Conservation (phyloP, 2,329 filamentous ascomycete species). For the Trichoderma citrinoviride region DNA sequence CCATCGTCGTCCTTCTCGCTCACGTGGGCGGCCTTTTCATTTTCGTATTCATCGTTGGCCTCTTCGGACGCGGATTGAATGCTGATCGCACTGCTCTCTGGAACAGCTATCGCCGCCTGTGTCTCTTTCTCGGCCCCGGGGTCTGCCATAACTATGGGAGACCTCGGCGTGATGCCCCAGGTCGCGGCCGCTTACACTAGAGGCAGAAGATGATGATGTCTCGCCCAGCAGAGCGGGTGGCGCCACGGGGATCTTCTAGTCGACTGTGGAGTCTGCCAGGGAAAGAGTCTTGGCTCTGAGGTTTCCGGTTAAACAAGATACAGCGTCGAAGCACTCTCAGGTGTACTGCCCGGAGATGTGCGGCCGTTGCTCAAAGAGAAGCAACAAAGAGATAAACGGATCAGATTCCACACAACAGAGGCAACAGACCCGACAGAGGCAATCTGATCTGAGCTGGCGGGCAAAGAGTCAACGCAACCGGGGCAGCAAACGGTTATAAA, state of each 20-base stretch:
- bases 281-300: constrained; percentile 7
- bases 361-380: background rate
- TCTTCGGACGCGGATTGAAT: constrained; percentile 1
- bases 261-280: constrained; percentile 13
- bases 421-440: background rate
- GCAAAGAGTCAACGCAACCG: constrained; percentile 2
- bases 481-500: constrained; percentile 14
- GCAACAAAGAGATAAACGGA: background rate
- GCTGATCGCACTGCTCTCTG: background rate
- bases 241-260: constrained; percentile 16
- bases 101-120: background rate
- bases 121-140: constrained; percentile 18
- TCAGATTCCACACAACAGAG: background rate
- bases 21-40: background rate
- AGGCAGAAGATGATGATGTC: background rate
- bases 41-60: background rate
- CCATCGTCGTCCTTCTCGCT: constrained; percentile 8
- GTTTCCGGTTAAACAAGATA: background rate
- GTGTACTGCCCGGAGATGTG: background rate
- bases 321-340: background rate
- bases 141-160: constrained; percentile 14
- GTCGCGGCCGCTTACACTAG: constrained; percentile 2
- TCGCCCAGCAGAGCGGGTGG: constrained; percentile 3
- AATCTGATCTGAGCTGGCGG: background rate
- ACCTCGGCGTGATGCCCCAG: constrained; percentile 1